Evolutionary conservation across 768 basidiomycete genomes (phyloP), one percentile per base, ranked within the genome.

Genomic region (Amanita inopinata): DNA sequence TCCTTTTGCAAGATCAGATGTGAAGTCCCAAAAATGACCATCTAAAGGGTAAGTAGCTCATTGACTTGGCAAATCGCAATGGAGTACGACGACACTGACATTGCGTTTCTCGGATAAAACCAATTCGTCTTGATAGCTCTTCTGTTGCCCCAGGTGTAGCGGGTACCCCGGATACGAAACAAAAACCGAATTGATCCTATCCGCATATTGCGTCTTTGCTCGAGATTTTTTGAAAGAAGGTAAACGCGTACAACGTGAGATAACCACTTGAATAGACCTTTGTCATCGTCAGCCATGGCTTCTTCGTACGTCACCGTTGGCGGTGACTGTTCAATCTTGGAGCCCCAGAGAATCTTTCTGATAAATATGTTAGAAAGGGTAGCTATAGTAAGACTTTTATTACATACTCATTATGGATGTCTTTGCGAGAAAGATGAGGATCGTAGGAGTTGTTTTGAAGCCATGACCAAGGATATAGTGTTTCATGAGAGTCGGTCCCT

Each of bases 11-110:
- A 93, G 70, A 55, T 94, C 81, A 0, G 93, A 78, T 0, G 91
- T 96, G 55, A 98, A 94, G 54, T 97, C 90, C 93, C 94, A 99
- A 62, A 97, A 93, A 45, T 78, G 80, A 24, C 93, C 94, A 53
- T 98, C 90, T 92, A 49, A 1, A 25, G 18, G 8, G 37, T 20
- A 9, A 27, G 39, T 14, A 54, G 34, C 33, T 33, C 7, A 35
- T 8, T 22, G 9, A n/a, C 32, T 33, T 19, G 33, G 40, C 15
- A 36, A 31, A 23, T 2, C n/a, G 24, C 27, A 38, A 18, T 32
- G 22, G 7, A 8, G n/a, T n/a, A n/a, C 15, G n/a, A 18, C 37
- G 7, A 33, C 42, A 56, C 60, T 14, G 15, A 66, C 69, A 71
- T 55, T 73, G 70, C 0, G 94, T 97, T 60, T 94, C 81, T 33